Conservation (phyloP, 2,329 filamentous ascomycete species). For the Talaromyces sp. region DNA sequence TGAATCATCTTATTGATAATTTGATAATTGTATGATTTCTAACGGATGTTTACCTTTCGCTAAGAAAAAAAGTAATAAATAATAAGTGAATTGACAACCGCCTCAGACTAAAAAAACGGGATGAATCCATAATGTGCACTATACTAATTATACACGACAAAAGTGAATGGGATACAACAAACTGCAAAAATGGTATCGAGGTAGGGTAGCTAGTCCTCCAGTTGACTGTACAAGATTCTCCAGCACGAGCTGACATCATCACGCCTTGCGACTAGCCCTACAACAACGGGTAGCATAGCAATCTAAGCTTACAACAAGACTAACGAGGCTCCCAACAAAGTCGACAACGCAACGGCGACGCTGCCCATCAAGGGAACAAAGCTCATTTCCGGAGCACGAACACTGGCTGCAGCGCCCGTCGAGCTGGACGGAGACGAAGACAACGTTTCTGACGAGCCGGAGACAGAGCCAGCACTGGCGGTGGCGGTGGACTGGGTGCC, state of each 20-base stretch:
- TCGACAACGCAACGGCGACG: constrained; percentile 48
- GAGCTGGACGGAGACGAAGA: constrained; percentile 22
- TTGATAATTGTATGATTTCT: no score
- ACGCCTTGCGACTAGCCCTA: background rate
- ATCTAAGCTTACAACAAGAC: constrained; percentile 25
- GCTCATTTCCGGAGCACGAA: constrained; percentile 43
- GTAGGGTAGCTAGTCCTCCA: constrained; percentile 3
- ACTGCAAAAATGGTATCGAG: constrained; percentile 7
- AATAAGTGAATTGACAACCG: background rate
- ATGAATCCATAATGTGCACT: background rate
- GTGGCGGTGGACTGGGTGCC: constrained; percentile 48
- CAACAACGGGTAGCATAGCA: background rate
- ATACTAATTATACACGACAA: constrained; percentile 3
- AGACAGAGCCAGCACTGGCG: constrained; percentile 42
- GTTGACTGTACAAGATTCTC: constrained; percentile 3
- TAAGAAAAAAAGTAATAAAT: background rate
- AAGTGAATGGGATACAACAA: constrained; percentile 2
- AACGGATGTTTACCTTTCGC: no score
- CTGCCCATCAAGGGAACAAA: constrained; percentile 50
- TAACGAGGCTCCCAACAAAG: constrained; percentile 49
- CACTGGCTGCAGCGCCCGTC: constrained; percentile 40
- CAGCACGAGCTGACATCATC: background rate
- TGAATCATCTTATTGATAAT: no score
- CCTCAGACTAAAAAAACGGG: background rate
- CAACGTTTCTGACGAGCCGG: constrained; percentile 21